Percentiles rank a stretch among this genome's conserved stretches.
Evolutionary conservation across 345 rosid genomes (phyloP).

Genomic region (Hypericum perforatum): DNA sequence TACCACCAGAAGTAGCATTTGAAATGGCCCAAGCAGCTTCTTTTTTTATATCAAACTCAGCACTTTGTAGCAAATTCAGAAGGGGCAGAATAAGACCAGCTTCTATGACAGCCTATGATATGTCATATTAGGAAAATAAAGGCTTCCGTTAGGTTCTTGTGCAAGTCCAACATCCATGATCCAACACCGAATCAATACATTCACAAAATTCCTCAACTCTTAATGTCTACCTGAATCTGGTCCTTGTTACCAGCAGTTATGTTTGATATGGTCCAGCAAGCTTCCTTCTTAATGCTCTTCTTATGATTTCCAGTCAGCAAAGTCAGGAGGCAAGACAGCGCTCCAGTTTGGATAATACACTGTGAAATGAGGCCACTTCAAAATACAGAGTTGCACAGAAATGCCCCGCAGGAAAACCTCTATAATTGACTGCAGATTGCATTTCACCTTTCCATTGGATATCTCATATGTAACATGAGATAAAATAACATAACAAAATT

Average conservation of each 20-base stretch:
- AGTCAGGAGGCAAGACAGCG: constrained; percentile 17
- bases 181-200: too few relatives aligned
- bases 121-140: not conserved
- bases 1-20: constrained; percentile 24
- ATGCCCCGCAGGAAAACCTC: too few relatives aligned
- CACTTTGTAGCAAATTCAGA: constrained; percentile 18
- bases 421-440: too few relatives aligned
- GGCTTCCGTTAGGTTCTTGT: too few relatives aligned
- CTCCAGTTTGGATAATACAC: constrained; percentile 20
- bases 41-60: constrained; percentile 23
- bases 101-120: constrained; percentile 17
- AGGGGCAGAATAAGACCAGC: constrained; percentile 17
- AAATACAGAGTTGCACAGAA: too few relatives aligned
- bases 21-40: constrained; percentile 26
- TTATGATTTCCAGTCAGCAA: constrained; percentile 14
- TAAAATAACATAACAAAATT: too few relatives aligned
- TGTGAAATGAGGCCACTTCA: not conserved
- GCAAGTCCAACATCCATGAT: too few relatives aligned
- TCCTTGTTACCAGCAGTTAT: constrained; percentile 23
- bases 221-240: constrained; percentile 21
- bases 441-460: too few relatives aligned
- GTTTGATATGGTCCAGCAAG: constrained; percentile 28
- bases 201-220: too few relatives aligned
- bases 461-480: too few relatives aligned
- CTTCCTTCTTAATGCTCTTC: constrained; percentile 28